Conservation (phyloP, 768 basidiomycete genomes). For the Gautieria morchelliformis region DNA sequence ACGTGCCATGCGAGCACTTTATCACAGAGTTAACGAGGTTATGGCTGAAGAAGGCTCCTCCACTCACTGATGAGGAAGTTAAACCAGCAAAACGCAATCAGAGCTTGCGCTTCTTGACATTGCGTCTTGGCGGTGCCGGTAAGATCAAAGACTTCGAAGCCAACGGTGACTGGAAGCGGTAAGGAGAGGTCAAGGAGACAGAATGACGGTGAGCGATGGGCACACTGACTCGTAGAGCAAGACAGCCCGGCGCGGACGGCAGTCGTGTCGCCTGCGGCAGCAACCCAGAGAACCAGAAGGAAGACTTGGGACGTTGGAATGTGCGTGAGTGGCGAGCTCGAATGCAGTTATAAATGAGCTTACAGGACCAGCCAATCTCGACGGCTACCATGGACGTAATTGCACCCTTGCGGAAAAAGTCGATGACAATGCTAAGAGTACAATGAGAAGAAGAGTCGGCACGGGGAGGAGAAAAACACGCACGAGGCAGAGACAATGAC, state of each 20-base stretch:
- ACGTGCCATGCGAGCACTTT: slow-evolving; percentile 25
- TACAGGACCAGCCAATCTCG: slow-evolving; percentile 30
- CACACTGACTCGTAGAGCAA: slow-evolving; percentile 11
- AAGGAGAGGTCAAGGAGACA: too few relatives aligned
- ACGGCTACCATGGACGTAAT: slow-evolving; percentile 29
- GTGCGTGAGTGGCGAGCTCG: not conserved
- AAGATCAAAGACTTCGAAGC: too few relatives aligned
- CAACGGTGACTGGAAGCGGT: too few relatives aligned
- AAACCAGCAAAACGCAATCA: not conserved
- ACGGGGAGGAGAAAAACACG: slow-evolving; percentile 14
- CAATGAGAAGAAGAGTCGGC: not conserved
- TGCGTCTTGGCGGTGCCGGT: too few relatives aligned
- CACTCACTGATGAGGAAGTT: not conserved
- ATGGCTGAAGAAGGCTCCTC: too few relatives aligned
- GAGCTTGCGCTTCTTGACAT: too few relatives aligned
- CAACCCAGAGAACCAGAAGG: slow-evolving; percentile 32
- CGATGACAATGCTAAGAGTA: slow-evolving; percentile 24
- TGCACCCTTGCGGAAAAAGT: slow-evolving; percentile 26
- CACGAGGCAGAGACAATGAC: slow-evolving; percentile 14
- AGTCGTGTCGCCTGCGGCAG: slow-evolving; percentile 23
- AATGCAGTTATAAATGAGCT: slow-evolving; percentile 9
- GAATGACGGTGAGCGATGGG: slow-evolving; percentile 4
- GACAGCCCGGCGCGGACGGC: not conserved
- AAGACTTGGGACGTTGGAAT: slow-evolving; percentile 13
- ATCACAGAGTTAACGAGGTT: too few relatives aligned